Evolutionary conservation across 108 stramenopile genomes (phyloP).

Genomic region (Skeletonema costatum): DNA sequence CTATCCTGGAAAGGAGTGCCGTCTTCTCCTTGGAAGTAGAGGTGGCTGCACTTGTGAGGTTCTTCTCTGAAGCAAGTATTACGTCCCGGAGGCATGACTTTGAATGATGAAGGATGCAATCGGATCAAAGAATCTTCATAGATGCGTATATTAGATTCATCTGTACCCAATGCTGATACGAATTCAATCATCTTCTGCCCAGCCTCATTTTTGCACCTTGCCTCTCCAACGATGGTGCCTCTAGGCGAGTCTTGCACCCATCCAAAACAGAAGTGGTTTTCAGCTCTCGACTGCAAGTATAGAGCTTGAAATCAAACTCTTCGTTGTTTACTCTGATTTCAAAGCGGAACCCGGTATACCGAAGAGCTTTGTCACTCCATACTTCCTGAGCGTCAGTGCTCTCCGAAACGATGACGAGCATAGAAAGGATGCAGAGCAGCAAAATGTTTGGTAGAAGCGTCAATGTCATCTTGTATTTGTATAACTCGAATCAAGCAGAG

Average conservation of each 20-base stretch:
- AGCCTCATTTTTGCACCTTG: slow-evolving; percentile 10
- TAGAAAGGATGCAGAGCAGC: no score
- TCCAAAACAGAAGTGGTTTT: slow-evolving; percentile 21
- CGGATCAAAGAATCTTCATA: slow-evolving; percentile 18
- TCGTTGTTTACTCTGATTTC: background rate
- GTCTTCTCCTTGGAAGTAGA: slow-evolving; percentile 27
- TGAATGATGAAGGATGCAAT: slow-evolving; percentile 26
- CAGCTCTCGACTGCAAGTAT: slow-evolving; percentile 7
- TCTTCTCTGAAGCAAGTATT: slow-evolving; percentile 34
- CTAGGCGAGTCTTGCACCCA: slow-evolving; percentile 19
- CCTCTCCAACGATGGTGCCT: slow-evolving; percentile 18
- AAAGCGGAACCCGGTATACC: no score
- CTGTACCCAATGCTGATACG: background rate
- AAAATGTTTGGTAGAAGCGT: no score
- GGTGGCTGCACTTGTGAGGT: slow-evolving; percentile 29
- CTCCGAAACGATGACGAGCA: no score
- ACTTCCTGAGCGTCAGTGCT: no score
- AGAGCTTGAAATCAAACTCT: background rate
- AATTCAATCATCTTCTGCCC: slow-evolving; percentile 7
- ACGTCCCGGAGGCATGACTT: slow-evolving; percentile 4
- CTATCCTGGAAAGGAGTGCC: background rate
- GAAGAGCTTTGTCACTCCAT: no score
- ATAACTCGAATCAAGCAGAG: no score
- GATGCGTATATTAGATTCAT: background rate
- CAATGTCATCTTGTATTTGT: no score